Percentiles rank a stretch among this genome's conserved stretches.
These are phyloP conservation scores for Xylariomycetidae sp. DNA, from an alignment of 2,329 filamentous ascomycete genomes.

Conservation along the genomic window DNA sequence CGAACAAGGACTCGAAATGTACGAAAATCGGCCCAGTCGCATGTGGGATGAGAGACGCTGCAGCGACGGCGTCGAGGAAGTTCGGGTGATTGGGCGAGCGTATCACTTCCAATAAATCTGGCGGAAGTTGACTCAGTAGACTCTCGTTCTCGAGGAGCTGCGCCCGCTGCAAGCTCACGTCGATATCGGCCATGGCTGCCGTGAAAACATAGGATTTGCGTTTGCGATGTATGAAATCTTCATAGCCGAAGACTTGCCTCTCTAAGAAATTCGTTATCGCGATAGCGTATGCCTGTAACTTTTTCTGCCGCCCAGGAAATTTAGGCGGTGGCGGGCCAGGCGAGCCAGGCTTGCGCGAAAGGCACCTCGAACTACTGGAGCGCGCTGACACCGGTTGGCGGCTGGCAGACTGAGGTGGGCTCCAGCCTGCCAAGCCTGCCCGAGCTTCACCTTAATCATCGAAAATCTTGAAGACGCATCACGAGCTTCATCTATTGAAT, in stretches of 20 bases:
- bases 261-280: constrained; percentile 13
- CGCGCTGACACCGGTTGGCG: too few relatives aligned
- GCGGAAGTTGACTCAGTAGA: constrained; percentile 56
- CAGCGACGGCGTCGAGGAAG: constrained; percentile 66
- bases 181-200: constrained; percentile 46
- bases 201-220: constrained; percentile 15
- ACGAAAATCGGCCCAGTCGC: constrained; percentile 69
- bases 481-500: constrained; percentile 12
- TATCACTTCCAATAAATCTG: constrained; percentile 64
- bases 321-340: constrained; percentile 22
- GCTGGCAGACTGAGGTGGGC: constrained; percentile 10
- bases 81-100: constrained; percentile 55
- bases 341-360: too few relatives aligned
- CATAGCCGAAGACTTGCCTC: constrained; percentile 3
- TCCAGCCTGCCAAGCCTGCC: constrained; percentile 4
- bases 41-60: constrained; percentile 61
- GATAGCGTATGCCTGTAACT: constrained; percentile 13
- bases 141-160: constrained; percentile 49
- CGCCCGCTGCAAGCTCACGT: constrained; percentile 48
- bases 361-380: too few relatives aligned
- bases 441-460: constrained; percentile 15
- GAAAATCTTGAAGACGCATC: constrained; percentile 22
- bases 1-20: constrained; percentile 68
- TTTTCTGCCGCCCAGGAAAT: constrained; percentile 21
- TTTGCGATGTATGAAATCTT: constrained; percentile 9